Conservation (phyloP, 768 basidiomycete species). For the Mycena albidolilacea region DNA sequence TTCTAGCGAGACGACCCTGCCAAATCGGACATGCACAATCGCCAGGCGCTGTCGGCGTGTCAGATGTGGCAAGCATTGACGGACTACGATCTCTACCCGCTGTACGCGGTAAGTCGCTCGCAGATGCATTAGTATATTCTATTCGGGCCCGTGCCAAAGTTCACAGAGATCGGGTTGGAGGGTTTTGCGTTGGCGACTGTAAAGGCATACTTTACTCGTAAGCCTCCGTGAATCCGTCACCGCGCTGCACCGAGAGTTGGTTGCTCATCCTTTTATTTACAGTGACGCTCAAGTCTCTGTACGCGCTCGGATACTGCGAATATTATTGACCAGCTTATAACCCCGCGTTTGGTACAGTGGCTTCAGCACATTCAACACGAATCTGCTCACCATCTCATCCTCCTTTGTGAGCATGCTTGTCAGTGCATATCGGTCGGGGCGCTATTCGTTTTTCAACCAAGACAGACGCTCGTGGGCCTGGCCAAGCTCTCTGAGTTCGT, state of each 20-base stretch:
- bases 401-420: conserved; percentile 10
- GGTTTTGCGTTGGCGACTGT: conserved; percentile 17
- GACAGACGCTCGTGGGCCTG: too few species aligned
- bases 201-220: conserved; percentile 18
- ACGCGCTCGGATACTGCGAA: conserved; percentile 5
- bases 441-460: background rate
- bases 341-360: conserved; percentile 1
- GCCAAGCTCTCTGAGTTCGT: too few species aligned
- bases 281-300: conserved; percentile 14
- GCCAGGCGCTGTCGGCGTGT: conserved; percentile 13
- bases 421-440: background rate
- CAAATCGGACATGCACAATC: conserved; percentile 16
- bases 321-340: background rate
- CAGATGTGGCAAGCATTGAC: conserved; percentile 21
- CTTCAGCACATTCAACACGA: conserved; percentile 8
- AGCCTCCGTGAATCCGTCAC: conserved; percentile 4
- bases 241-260: conserved; percentile 4
- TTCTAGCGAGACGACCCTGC: conserved; percentile 18
- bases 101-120: conserved; percentile 11
- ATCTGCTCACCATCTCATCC: conserved; percentile 1
- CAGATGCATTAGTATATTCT: conserved; percentile 19
- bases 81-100: conserved; percentile 20
- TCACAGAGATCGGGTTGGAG: conserved; percentile 18
- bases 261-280: conserved; percentile 17
- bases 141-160: conserved; percentile 5